Percentiles rank a stretch among this genome's conserved stretches.
These are phyloP conservation scores for Xylaria sp. DNA, from an alignment of 2,329 filamentous ascomycete species.

Conservation along the genomic window DNA sequence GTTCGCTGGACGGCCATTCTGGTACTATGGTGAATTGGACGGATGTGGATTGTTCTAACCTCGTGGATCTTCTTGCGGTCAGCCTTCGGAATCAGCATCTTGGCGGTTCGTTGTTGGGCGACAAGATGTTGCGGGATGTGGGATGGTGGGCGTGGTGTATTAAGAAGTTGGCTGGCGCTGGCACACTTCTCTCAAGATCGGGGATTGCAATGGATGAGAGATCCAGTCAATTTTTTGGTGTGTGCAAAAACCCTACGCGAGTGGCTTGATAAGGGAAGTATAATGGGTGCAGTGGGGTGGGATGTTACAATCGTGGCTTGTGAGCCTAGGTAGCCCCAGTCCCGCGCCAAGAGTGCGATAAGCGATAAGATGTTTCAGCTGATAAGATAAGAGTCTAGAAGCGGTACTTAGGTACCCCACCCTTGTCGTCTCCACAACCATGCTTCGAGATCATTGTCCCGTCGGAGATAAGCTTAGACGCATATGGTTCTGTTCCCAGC, in stretches of 20 bases:
- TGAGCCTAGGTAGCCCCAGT: background rate
- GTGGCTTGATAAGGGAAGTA: constrained; percentile 43
- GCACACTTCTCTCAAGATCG: constrained; percentile 37
- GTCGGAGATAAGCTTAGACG: constrained; percentile 13
- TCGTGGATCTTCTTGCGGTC: constrained; percentile 99
- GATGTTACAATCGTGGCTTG: constrained; percentile 39
- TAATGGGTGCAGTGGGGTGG: constrained; percentile 36
- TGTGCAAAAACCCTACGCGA: constrained; percentile 51
- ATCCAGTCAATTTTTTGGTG: constrained; percentile 49
- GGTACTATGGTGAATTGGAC: constrained; percentile 4
- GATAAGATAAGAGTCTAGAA: background rate
- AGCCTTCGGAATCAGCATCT: constrained; percentile 99
- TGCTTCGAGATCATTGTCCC: background rate
- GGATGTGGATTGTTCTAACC: constrained; percentile 52
- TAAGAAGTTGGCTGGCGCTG: constrained; percentile 40
- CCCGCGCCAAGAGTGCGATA: background rate
- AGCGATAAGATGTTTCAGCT: constrained; percentile 19
- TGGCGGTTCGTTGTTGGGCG: constrained; percentile 60
- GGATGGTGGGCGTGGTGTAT: constrained; percentile 50
- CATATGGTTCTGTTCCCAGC: constrained; percentile 6
- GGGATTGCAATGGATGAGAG: constrained; percentile 47
- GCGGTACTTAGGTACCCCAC: background rate
- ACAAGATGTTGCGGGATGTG: constrained; percentile 63
- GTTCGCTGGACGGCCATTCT: constrained; percentile 12
- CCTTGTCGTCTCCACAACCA: background rate